Base-by-base conservation (phyloP, 2,329 filamentous ascomycete genomes). In the Helotiales sp. region DNA sequence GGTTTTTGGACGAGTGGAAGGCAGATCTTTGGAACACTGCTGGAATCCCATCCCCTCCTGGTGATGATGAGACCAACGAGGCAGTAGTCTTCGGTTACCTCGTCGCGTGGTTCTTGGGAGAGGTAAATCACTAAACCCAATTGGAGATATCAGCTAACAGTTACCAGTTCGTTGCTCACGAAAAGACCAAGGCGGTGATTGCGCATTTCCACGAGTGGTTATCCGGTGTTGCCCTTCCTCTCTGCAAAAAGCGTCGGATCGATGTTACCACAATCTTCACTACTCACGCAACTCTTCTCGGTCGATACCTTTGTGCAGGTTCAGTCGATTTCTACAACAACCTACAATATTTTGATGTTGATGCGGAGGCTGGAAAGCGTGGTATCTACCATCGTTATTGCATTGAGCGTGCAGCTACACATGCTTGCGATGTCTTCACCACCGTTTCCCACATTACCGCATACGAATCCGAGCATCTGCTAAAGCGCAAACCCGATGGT, bases 251-350 rank as follows among this genome's bases (percentile, higher is more conserved):
- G 86, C 89, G 96, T 69, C 91, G 92, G 77, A 98, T 98, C 80
- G 96, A 98, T 77, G 87, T 97, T 60, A 98, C 96, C 20, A 98
- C 96, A 73, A 98, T 98, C 79, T 98, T 98, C 83, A 99, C 96
- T 49, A 99, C 96, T 1, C 96, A 98, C 81, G 96, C 96, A 26
- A 98, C 96, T 6, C 87, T 99, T 11, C 88, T 99, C 58, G 96
- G 96, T 70, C 91, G 96, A 75, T 98, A 99, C 78, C 91, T 98
- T 58, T 98, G 96, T 78, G 96, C 96, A 61, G 96, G 96, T 63
- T 97, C 94, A 0, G 96, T 98, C 70, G 96, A 99, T 79, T 98
- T 99, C 79, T 99, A 99, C 86, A 99, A 98, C 84, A 97, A 98
- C 79, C 86, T 99, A 62, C 95, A 98, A 80, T 91, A 89, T 82